Percentiles rank a stretch among this genome's conserved stretches.
These are phyloP conservation scores for Hymenotorrendiella dingleyae DNA, from an alignment of 2,329 filamentous ascomycete genomes.

Conservation along the genomic window DNA sequence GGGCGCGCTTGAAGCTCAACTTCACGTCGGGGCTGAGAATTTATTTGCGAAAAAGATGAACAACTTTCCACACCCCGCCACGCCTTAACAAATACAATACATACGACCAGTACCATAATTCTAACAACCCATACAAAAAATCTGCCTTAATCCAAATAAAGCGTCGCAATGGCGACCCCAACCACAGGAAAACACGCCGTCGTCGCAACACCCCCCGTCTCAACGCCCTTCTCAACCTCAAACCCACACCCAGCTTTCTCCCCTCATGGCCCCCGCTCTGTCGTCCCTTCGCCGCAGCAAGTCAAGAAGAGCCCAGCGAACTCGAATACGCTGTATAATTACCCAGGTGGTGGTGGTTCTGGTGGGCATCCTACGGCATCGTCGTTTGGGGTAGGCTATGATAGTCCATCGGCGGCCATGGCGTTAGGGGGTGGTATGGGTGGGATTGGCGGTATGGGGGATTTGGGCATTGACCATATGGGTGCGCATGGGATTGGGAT, in stretches of 20 bases:
- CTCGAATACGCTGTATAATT: slow-evolving; percentile 38
- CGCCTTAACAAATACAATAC: too few relatives aligned
- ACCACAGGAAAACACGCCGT: slow-evolving; percentile 26
- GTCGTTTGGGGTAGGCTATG: slow-evolving; percentile 38
- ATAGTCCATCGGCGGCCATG: slow-evolving; percentile 58
- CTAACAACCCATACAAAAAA: too few relatives aligned
- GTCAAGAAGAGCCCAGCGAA: slow-evolving; percentile 53
- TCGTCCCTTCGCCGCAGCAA: slow-evolving; percentile 54
- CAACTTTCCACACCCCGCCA: too few relatives aligned
- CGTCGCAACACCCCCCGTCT: slow-evolving; percentile 56
- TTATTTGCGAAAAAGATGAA: too few relatives aligned
- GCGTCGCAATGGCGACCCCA: slow-evolving; percentile 30
- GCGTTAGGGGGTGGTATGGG: slow-evolving; percentile 54
- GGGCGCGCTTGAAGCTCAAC: too few relatives aligned
- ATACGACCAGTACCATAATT: too few relatives aligned
- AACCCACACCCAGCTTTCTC: slow-evolving; percentile 51
- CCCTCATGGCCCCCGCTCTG: slow-evolving; percentile 41
- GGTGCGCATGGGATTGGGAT: slow-evolving; percentile 30
- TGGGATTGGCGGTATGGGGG: slow-evolving; percentile 43
- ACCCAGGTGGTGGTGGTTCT: slow-evolving; percentile 29
- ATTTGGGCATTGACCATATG: slow-evolving; percentile 37
- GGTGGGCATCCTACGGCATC: slow-evolving; percentile 37
- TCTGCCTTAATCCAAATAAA: too few relatives aligned
- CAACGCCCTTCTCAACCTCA: slow-evolving; percentile 55
- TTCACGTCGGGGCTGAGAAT: too few relatives aligned